A percentile compares a stretch with the other conserved stretches of the same genome.
phyloP scores from a whole-genome alignment of 441 rosid species.

The Adansonia gregorii region DNA sequence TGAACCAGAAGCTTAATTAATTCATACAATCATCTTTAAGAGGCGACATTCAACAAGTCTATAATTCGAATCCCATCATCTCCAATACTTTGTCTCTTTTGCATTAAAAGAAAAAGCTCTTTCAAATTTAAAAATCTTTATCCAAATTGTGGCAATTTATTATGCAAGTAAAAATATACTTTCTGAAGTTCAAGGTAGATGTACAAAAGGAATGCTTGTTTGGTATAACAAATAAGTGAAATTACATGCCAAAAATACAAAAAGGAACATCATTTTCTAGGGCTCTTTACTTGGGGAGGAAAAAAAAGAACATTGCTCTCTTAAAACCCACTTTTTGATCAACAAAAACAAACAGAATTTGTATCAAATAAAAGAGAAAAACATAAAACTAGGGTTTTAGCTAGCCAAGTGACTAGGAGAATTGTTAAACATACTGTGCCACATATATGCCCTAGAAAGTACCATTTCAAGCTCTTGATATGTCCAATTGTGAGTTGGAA shows the following conservation, averaged over 20 bases:
- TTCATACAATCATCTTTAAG: too few relatives aligned
- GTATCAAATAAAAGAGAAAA: not conserved
- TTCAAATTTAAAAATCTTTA: too few relatives aligned
- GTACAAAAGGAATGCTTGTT: constrained; percentile 36
- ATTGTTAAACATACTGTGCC: constrained; percentile 97
- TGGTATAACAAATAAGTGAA: constrained; percentile 27
- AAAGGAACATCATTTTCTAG: constrained; percentile 20
- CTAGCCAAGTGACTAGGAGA: constrained; percentile 89
- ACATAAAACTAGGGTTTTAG: constrained; percentile 34
- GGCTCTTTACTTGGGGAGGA: constrained; percentile 21
- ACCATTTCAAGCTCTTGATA: constrained; percentile 93
- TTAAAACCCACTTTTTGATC: constrained; percentile 6
- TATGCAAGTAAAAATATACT: not conserved
- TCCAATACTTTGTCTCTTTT: too few relatives aligned
- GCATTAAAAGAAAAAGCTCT: too few relatives aligned
- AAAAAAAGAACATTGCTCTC: constrained; percentile 24
- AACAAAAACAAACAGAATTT: constrained; percentile 7
- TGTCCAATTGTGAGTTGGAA: constrained; percentile 87
- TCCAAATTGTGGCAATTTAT: not conserved
- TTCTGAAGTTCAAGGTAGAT: constrained; percentile 23
- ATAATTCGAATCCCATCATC: too few relatives aligned
- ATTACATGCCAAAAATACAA: constrained; percentile 37
- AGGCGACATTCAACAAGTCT: too few relatives aligned
- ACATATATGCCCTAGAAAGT: constrained; percentile 88
- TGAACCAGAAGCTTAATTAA: too few relatives aligned